Conservation (phyloP, 2,329 filamentous ascomycete species). For the Aspergillus versicolor region DNA sequence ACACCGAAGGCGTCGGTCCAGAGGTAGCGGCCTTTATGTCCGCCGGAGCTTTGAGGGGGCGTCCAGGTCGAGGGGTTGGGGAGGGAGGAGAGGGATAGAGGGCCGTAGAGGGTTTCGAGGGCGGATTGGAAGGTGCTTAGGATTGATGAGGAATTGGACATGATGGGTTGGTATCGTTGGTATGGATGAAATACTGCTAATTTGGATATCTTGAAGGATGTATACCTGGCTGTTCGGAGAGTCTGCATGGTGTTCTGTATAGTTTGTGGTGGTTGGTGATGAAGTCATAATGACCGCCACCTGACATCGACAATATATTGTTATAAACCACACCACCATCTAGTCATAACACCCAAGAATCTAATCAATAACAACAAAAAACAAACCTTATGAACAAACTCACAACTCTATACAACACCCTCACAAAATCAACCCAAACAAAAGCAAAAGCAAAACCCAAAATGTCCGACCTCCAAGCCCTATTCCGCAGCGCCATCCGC, state of each 20-base stretch:
- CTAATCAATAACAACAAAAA: background rate
- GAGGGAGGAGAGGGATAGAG: conserved; percentile 33
- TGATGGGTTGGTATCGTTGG: background rate
- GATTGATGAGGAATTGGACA: background rate
- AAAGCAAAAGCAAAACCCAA: background rate
- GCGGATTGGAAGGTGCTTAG: conserved; percentile 32
- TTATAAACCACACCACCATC: too few relatives aligned
- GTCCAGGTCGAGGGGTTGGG: conserved; percentile 42
- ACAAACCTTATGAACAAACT: background rate
- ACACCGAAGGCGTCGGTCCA: conserved; percentile 64
- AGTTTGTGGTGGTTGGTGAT: background rate
- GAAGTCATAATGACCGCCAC: conserved; percentile 1
- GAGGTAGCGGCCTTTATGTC: conserved; percentile 59
- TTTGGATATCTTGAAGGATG: background rate
- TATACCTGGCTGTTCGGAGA: background rate
- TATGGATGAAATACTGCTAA: too few relatives aligned
- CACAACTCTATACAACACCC: background rate
- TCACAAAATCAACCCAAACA: background rate
- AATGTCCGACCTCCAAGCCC: conserved; percentile 31
- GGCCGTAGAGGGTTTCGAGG: conserved; percentile 44
- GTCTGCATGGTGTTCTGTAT: background rate
- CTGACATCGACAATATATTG: background rate
- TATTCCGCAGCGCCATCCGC: conserved; percentile 36
- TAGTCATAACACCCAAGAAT: background rate
- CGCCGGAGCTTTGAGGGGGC: conserved; percentile 52